A percentile compares a stretch with the other conserved stretches of the same genome.
These are phyloP conservation scores for Corymbia calophylla DNA, from an alignment of 441 rosid species.

Conservation along the genomic window DNA sequence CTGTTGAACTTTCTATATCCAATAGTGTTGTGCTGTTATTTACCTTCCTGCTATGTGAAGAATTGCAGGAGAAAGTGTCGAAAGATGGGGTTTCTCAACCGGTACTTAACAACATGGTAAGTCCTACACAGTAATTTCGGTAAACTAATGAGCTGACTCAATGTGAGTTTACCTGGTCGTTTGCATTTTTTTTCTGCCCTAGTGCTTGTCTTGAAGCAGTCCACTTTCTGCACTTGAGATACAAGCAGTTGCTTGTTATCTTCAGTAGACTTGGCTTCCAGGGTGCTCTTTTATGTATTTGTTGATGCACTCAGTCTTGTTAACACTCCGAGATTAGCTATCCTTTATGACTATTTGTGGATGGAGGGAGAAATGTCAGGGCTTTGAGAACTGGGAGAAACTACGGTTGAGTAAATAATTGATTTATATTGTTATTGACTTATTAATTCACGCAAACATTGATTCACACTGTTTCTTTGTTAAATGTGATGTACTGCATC, in stretches of 20 bases:
- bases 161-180: not conserved
- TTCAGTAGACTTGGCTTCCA: not conserved
- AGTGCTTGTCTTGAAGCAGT: not conserved
- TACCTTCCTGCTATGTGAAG: constrained; percentile 14
- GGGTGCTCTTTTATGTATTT: not conserved
- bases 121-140: not conserved
- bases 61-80: constrained; percentile 16
- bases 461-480: not conserved
- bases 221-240: not conserved
- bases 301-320: not conserved
- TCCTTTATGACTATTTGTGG: not conserved
- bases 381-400: not conserved
- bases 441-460: not conserved
- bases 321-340: not conserved
- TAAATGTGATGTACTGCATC: not conserved
- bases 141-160: not conserved
- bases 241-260: not conserved
- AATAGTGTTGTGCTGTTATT: not conserved
- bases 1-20: not conserved
- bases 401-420: not conserved
- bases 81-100: constrained; percentile 8
- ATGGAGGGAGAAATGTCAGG: not conserved
- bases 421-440: not conserved
- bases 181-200: not conserved
- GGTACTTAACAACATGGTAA: constrained; percentile 40